phyloP scores from a whole-genome alignment of 2,329 filamentous ascomycete genomes.

The Akanthomyces muscarius region DNA sequence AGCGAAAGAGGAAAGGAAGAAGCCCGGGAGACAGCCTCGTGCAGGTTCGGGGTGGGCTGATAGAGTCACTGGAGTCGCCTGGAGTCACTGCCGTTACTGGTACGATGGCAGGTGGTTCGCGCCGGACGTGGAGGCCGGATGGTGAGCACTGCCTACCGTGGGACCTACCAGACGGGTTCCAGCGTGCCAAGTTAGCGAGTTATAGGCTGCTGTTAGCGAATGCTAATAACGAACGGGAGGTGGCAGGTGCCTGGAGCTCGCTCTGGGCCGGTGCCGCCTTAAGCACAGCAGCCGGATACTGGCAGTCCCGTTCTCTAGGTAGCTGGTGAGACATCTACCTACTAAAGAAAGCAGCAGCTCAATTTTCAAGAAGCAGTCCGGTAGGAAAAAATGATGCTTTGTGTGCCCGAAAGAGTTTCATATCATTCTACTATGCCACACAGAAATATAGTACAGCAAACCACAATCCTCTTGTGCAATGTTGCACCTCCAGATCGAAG shows the following conservation, averaged over 20 bases:
- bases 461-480: background rate
- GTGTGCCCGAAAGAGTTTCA: too few species aligned
- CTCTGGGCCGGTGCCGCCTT: background rate
- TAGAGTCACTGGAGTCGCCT: slow-evolving; percentile 16
- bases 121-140: background rate
- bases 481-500: background rate
- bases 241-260: slow-evolving; percentile 1
- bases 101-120: slow-evolving; percentile 1
- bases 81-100: slow-evolving; percentile 1
- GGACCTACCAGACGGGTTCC: background rate
- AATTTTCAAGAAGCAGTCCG: background rate
- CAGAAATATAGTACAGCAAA: background rate
- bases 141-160: background rate
- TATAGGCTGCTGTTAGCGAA: background rate
- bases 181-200: background rate
- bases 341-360: background rate
- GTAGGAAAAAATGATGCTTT: too few species aligned
- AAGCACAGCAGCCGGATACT: background rate
- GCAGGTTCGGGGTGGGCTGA: slow-evolving; percentile 16
- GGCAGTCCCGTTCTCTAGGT: background rate
- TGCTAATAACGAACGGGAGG: background rate
- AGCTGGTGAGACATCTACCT: too few species aligned
- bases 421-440: background rate
- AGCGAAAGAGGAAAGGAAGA: slow-evolving; percentile 12
- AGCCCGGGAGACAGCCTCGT: slow-evolving; percentile 14